Percentiles rank a stretch among this genome's conserved stretches.
Evolutionary conservation across 1,139 yeast species (phyloP).

Genomic region (Candida buenavistaensis): DNA sequence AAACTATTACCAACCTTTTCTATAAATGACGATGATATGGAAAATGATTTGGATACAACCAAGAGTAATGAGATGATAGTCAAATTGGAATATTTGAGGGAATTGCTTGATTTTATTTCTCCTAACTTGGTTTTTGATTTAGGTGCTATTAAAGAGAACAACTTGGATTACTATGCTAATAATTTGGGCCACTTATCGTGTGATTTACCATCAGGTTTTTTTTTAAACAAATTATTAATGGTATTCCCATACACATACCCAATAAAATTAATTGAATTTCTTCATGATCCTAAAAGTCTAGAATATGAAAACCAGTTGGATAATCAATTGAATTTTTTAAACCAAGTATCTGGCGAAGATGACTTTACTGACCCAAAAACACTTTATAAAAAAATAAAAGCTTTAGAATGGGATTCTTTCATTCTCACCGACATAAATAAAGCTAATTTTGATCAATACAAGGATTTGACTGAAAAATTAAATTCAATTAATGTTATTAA

Average conservation of each 20-base stretch:
- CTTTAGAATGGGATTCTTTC: constrained; percentile 40
- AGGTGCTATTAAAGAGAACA: constrained; percentile 25
- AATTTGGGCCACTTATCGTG: constrained; percentile 7
- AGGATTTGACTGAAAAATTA: constrained; percentile 16
- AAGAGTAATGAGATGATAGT: constrained; percentile 34
- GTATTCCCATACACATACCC: constrained; percentile 38
- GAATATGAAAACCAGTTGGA: constrained; percentile 26
- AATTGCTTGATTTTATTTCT: constrained; percentile 33
- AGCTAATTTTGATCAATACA: constrained; percentile 24
- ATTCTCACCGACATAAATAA: constrained; percentile 18
- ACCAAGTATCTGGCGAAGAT: constrained; percentile 38
- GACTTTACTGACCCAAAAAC: constrained; percentile 30
- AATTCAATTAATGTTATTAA: constrained; percentile 6
- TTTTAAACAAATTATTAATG: constrained; percentile 16
- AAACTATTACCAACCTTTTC: constrained; percentile 28
- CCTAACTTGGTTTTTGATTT: constrained; percentile 40
- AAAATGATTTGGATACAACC: constrained; percentile 31
- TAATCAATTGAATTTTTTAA: constrained; percentile 38
- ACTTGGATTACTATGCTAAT: constrained; percentile 14
- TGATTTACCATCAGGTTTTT: constrained; percentile 6
- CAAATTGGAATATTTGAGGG: constrained; percentile 29
- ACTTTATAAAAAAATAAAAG: constrained; percentile 25
- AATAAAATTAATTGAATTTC: constrained; percentile 33
- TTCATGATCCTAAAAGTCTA: constrained; percentile 23
- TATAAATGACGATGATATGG: constrained; percentile 34